A percentile compares a stretch with the other conserved stretches of the same genome.
Evolutionary conservation across 1,284 basidiomycete genomes (phyloP).

Genomic region (Trichosporon ovoides): DNA sequence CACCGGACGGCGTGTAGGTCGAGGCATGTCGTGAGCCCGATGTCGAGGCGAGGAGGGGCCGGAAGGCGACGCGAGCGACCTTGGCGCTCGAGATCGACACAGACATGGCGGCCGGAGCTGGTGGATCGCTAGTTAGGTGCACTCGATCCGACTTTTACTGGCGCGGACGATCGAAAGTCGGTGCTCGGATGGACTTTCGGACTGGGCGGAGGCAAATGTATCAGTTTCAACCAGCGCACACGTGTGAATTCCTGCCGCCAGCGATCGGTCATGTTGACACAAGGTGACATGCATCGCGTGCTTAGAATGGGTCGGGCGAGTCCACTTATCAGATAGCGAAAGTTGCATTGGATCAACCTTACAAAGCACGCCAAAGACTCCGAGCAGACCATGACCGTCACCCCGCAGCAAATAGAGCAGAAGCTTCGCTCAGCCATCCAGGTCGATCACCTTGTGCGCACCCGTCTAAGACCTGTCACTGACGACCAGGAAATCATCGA

Average conservation of each 20-base stretch:
- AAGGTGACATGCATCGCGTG: not conserved
- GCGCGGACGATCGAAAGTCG: conserved; percentile 2
- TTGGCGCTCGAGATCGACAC: not conserved
- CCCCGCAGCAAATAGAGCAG: conserved; percentile 17
- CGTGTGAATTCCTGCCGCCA: not conserved
- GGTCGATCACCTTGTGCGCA: conserved; percentile 12
- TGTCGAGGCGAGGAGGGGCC: no score
- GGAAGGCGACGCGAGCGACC: no score
- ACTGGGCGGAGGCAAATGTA: not conserved
- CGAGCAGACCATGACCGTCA: conserved; percentile 1
- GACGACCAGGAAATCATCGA: conserved; percentile 22
- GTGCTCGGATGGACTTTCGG: conserved; percentile 6
- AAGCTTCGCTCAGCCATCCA: conserved; percentile 17
- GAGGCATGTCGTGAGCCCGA: conserved; percentile 2
- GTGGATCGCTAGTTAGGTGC: not conserved
- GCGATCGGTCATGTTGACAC: not conserved
- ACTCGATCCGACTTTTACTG: conserved; percentile 14
- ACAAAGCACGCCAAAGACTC: not conserved
- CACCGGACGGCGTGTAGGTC: conserved; percentile 4
- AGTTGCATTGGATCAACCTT: not conserved
- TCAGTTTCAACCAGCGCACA: not conserved
- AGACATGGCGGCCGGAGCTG: not conserved
- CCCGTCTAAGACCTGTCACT: not conserved
- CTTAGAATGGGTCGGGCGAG: not conserved
- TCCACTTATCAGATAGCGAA: conserved; percentile 12